Conservation (phyloP, 1,139 yeast genomes). For the Zygosaccharomyces pseudobailii region DNA sequence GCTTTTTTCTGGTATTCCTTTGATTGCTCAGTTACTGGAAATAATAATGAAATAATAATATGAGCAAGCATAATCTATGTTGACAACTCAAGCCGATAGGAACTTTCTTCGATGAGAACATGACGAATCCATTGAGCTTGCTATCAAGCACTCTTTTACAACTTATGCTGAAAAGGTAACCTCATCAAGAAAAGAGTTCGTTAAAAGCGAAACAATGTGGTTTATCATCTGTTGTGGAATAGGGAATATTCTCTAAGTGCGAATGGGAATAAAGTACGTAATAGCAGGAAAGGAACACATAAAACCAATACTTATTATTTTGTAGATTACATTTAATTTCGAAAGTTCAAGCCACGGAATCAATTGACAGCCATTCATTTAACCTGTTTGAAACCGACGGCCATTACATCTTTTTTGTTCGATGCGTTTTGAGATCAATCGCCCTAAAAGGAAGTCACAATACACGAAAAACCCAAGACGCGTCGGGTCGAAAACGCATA, state of each 20-base stretch:
- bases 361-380: background rate
- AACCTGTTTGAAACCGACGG: background rate
- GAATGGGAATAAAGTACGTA: background rate
- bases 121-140: too few species aligned
- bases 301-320: background rate
- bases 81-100: too few species aligned
- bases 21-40: too few species aligned
- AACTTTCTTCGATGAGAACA: too few species aligned
- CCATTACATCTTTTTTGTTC: background rate
- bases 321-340: too few species aligned
- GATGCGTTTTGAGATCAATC: conserved; percentile 4
- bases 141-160: too few species aligned
- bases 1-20: too few species aligned
- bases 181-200: too few species aligned
- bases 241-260: background rate
- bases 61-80: too few species aligned
- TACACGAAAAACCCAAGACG: background rate
- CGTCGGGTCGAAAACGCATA: conserved; percentile 2
- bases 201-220: background rate
- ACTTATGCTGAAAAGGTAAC: too few species aligned
- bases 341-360: too few species aligned
- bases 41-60: too few species aligned
- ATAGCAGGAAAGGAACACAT: background rate
- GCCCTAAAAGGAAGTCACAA: conserved; percentile 4
- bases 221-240: background rate